These are phyloP conservation scores for Carex pumila DNA, from an alignment of 176 grass and related monocot genomes.

Conservation along the genomic window DNA sequence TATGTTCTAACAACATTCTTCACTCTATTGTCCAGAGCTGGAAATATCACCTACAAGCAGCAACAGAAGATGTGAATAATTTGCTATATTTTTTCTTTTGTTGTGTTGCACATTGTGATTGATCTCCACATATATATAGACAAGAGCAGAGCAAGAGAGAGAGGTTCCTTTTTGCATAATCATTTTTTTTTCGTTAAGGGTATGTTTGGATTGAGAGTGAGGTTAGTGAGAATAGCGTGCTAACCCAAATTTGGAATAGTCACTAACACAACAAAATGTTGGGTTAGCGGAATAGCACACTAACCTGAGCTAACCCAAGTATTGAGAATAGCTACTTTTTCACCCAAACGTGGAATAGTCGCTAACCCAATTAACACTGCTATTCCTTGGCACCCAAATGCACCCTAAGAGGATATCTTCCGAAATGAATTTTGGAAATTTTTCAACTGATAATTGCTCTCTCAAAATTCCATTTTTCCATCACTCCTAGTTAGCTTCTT, in stretches of 20 bases:
- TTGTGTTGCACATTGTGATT: background rate
- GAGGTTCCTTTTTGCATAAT: background rate
- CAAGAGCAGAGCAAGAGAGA: background rate
- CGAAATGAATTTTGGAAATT: background rate
- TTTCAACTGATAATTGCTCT: background rate
- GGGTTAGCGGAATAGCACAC: no score
- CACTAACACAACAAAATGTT: no score
- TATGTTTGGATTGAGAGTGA: no score
- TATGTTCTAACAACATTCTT: slow-evolving; percentile 93
- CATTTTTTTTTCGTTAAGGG: background rate
- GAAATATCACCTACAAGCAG: slow-evolving; percentile 81
- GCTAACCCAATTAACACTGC: no score
- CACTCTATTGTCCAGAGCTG: slow-evolving; percentile 89
- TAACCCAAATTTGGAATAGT: no score
- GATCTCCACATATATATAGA: background rate
- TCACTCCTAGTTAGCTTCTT: background rate
- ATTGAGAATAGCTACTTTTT: no score
- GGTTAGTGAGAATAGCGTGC: no score
- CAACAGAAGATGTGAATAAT: slow-evolving; percentile 21
- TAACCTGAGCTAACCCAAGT: no score
- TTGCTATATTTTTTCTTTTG: background rate
- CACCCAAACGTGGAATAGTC: no score
- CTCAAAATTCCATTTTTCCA: background rate
- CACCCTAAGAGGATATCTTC: background rate
- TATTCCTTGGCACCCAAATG: no score